phyloP scores from a whole-genome alignment of 2,329 filamentous ascomycete species.

The Cryphonectria nitschkei region DNA sequence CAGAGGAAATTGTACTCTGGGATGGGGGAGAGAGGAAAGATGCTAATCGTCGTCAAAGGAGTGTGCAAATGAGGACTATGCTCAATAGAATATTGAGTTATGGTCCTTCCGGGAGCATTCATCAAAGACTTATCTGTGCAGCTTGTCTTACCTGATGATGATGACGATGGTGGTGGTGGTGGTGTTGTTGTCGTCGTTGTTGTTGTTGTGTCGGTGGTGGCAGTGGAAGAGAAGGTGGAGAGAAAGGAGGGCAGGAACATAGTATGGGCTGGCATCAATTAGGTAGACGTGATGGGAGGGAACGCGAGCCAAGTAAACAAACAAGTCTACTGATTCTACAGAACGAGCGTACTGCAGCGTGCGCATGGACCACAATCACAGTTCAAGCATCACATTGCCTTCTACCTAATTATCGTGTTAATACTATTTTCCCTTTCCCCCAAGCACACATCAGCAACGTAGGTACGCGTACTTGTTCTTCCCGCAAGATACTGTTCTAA shows the following conservation, averaged over 20 bases:
- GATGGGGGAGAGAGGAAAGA: background rate
- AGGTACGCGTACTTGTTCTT: background rate
- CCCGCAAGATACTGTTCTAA: background rate
- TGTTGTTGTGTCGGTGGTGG: background rate
- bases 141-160: background rate
- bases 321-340: background rate
- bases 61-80: background rate
- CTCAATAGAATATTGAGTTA: background rate
- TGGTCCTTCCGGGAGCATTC: background rate
- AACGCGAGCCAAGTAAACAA: background rate
- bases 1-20: no score
- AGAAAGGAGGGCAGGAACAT: background rate
- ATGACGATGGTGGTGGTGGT: background rate
- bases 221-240: background rate
- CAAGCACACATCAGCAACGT: background rate
- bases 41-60: background rate
- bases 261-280: background rate
- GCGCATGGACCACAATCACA: background rate
- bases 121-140: background rate
- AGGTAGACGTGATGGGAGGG: background rate
- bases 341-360: background rate
- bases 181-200: background rate
- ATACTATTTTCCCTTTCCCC: background rate
- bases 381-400: background rate
- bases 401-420: background rate